phyloP scores from a whole-genome alignment of 1,284 basidiomycete species.

The Cryptococcus sp. region DNA sequence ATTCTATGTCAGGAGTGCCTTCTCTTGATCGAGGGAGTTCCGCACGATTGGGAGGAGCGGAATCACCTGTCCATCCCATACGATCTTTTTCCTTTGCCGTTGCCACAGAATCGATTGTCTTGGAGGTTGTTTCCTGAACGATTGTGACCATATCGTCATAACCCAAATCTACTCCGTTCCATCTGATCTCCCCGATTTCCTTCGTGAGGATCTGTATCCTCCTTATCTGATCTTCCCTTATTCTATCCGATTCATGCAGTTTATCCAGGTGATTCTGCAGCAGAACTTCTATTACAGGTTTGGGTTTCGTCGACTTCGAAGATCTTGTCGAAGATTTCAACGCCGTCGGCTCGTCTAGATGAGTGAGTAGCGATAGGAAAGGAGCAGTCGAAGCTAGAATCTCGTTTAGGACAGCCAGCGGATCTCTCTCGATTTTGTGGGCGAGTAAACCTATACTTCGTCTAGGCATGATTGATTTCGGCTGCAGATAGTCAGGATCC shows the following conservation, averaged over 20 bases:
- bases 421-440: not conserved
- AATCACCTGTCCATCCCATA: conserved; percentile 1
- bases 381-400: not conserved
- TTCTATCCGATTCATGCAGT: not conserved
- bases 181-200: not conserved
- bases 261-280: not conserved
- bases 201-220: not conserved
- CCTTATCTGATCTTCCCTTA: conserved; percentile 1
- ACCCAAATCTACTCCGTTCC: not conserved
- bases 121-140: not conserved
- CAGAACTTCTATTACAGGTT: not conserved
- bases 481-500: not conserved
- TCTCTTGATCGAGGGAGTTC: too few relatives aligned
- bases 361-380: not conserved
- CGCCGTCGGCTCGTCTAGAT: not conserved
- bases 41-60: too few relatives aligned
- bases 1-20: too few relatives aligned
- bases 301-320: not conserved
- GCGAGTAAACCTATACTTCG: not conserved
- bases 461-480: not conserved
- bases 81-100: not conserved
- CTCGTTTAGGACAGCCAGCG: not conserved
- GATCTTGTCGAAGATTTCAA: not conserved
- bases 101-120: not conserved
- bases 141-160: not conserved